Conservation (phyloP, 129 eudicot genomes). For the Apium graveolens region DNA sequence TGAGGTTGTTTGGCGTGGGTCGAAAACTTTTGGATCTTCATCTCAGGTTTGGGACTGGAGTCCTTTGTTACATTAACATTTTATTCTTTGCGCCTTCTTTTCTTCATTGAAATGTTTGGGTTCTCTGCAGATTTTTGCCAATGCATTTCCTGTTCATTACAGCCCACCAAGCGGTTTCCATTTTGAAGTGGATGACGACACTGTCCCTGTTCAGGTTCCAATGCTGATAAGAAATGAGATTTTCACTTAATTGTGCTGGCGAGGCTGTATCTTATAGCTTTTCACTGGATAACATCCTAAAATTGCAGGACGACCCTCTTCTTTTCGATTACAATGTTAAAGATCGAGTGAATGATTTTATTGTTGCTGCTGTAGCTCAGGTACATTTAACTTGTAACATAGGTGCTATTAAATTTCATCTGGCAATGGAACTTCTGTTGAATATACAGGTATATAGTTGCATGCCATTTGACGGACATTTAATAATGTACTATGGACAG, state of each 20-base stretch:
- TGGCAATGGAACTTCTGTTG: not conserved
- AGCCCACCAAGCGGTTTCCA: slow-evolving; percentile 76
- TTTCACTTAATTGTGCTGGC: not conserved
- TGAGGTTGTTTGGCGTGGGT: slow-evolving; percentile 91
- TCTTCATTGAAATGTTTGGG: not conserved
- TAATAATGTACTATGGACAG: slow-evolving; percentile 22
- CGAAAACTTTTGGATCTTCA: slow-evolving; percentile 81
- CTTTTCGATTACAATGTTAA: slow-evolving; percentile 64
- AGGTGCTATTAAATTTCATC: not conserved
- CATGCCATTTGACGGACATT: not conserved
- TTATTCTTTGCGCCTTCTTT: not conserved
- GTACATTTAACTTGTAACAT: slow-evolving; percentile 23
- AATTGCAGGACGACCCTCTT: slow-evolving; percentile 67
- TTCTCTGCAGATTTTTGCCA: slow-evolving; percentile 61
- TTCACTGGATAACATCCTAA: slow-evolving; percentile 1
- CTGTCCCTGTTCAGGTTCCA: slow-evolving; percentile 74
- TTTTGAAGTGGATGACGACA: slow-evolving; percentile 62
- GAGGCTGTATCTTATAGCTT: not conserved
- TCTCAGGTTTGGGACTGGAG: slow-evolving; percentile 41
- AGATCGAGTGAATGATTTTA: slow-evolving; percentile 69
- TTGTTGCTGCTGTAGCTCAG: slow-evolving; percentile 65
- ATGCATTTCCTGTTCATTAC: slow-evolving; percentile 73
- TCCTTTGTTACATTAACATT: not conserved
- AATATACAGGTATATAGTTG: not conserved
- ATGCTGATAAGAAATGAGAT: not conserved